phyloP scores from a whole-genome alignment of 768 basidiomycete species.

The Auricularia heimuer region DNA sequence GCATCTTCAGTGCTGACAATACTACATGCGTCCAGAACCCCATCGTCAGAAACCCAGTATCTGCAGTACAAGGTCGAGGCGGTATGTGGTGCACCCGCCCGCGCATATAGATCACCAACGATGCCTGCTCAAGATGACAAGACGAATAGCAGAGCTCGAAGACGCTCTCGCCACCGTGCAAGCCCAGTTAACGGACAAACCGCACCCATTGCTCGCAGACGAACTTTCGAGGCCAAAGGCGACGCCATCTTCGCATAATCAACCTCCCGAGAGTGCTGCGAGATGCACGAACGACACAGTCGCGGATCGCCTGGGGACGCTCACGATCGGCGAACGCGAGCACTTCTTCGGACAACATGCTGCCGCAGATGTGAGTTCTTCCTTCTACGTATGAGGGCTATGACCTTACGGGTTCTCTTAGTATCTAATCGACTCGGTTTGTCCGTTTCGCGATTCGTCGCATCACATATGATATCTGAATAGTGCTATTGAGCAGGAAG shows the following conservation, averaged over 20 bases:
- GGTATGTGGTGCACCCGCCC: neutral
- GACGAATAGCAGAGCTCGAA: conserved; percentile 58
- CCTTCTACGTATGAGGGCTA: too few relatives aligned
- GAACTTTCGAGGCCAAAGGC: neutral
- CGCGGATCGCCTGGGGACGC: neutral
- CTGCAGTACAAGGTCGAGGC: conserved; percentile 32
- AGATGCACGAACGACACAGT: neutral
- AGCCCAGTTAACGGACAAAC: conserved; percentile 33
- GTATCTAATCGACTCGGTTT: conserved; percentile 4
- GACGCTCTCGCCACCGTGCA: conserved; percentile 52
- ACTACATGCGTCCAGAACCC: too few relatives aligned
- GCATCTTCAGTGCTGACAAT: too few relatives aligned
- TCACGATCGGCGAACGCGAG: neutral
- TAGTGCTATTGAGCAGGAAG: neutral
- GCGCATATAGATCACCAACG: too few relatives aligned
- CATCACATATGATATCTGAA: neutral
- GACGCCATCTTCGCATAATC: neutral
- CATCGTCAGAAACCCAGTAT: too few relatives aligned
- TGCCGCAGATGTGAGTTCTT: neutral
- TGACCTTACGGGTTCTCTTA: too few relatives aligned
- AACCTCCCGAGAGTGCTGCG: too few relatives aligned
- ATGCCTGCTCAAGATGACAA: conserved; percentile 39
- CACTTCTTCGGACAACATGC: neutral
- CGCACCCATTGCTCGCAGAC: conserved; percentile 42
- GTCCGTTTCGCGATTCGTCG: neutral